phyloP scores from a whole-genome alignment of 164 flowering plant genomes.

The Magnolia sinica region DNA sequence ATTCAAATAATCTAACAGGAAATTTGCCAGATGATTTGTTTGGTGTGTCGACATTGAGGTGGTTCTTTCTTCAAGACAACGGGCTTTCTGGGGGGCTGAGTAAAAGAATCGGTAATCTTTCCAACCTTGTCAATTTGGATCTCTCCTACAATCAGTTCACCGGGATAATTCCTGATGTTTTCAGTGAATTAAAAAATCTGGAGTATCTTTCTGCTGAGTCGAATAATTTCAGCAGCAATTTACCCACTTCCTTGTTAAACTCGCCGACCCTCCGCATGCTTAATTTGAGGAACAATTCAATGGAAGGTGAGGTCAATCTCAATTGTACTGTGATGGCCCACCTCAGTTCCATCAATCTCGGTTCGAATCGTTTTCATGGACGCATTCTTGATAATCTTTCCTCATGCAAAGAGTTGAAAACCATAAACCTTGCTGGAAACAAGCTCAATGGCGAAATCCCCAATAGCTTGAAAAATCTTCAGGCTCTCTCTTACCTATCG shows the following conservation, averaged over 20 bases:
- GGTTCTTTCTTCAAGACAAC: too few species aligned
- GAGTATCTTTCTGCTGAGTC: too few species aligned
- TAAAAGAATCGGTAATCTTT: too few species aligned
- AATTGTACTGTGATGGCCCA: constrained; percentile 11
- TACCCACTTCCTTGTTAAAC: constrained; percentile 49
- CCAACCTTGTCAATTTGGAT: too few species aligned
- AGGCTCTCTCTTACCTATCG: constrained; percentile 20
- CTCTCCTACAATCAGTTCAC: too few species aligned
- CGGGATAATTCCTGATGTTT: too few species aligned
- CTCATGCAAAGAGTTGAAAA: constrained; percentile 17
- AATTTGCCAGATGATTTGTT: too few species aligned
- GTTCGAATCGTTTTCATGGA: constrained; percentile 18
- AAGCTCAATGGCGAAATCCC: constrained; percentile 25
- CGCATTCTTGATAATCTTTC: constrained; percentile 17
- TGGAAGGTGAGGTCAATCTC: constrained; percentile 35
- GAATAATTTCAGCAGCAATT: constrained; percentile 56
- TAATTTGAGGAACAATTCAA: constrained; percentile 73
- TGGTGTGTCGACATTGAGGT: too few species aligned
- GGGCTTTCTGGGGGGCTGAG: too few species aligned
- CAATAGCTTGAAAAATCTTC: constrained; percentile 14
- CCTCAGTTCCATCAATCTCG: constrained; percentile 19
- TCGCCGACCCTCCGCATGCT: constrained; percentile 53
- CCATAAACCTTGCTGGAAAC: constrained; percentile 21
- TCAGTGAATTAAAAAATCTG: too few species aligned
- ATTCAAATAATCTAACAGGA: too few species aligned